A percentile compares a stretch with the other conserved stretches of the same genome.
Conservation (phyloP, 1,284 basidiomycete species). For the Naganishia sp. region DNA sequence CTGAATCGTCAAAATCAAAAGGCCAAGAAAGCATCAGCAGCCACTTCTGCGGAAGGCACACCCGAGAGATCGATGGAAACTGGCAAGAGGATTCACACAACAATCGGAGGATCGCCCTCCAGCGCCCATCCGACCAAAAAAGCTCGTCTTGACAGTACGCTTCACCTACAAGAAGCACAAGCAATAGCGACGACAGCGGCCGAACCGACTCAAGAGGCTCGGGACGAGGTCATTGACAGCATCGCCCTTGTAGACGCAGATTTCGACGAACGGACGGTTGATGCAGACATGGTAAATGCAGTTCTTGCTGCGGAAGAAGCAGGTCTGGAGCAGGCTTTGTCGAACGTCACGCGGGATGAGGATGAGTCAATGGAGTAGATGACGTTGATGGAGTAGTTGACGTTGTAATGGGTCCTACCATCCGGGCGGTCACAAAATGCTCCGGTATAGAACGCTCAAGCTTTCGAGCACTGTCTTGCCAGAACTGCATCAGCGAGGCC, state of each 20-base stretch:
- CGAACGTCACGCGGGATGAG: neutral
- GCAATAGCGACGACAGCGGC: neutral
- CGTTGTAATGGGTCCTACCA: no score
- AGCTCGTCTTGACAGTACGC: constrained; percentile 17
- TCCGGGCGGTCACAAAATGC: no score
- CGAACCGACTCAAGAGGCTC: neutral
- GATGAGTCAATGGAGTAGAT: constrained; percentile 3
- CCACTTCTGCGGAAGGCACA: constrained; percentile 9
- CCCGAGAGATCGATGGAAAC: neutral
- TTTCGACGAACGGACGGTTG: neutral
- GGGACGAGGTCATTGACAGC: neutral
- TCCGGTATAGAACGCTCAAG: no score
- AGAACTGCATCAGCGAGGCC: no score
- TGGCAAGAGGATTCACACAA: constrained; percentile 5
- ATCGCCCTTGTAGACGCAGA: constrained; percentile 3
- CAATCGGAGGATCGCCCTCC: neutral
- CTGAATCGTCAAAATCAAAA: constrained; percentile 10
- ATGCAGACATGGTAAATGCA: neutral
- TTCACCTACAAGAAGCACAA: constrained; percentile 1
- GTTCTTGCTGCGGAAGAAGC: constrained; percentile 9
- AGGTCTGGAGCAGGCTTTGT: constrained; percentile 5
- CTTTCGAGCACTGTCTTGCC: no score
- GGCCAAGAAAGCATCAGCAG: constrained; percentile 17
- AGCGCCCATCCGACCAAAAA: constrained; percentile 5
- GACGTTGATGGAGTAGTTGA: neutral